These are phyloP conservation scores for Mycena sanguinolenta DNA, from an alignment of 768 basidiomycete genomes.

Conservation along the genomic window DNA sequence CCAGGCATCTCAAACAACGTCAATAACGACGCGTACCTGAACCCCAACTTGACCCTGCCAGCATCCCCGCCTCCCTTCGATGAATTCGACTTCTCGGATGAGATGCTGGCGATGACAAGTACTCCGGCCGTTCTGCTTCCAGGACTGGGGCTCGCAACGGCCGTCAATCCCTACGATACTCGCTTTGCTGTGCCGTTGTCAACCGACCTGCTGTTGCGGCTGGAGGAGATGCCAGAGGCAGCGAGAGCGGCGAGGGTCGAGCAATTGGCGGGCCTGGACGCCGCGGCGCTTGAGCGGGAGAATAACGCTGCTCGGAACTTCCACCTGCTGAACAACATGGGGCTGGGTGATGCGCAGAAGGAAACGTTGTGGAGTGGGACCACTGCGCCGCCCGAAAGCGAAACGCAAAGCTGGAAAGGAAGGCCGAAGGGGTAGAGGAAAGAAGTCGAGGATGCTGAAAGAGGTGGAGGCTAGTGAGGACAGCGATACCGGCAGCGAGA, in stretches of 20 bases:
- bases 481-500: not conserved
- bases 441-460: not conserved
- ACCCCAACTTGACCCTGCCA: too few relatives aligned
- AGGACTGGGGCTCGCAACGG: too few relatives aligned
- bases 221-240: not conserved
- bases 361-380: constrained; percentile 20
- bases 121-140: too few relatives aligned
- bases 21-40: too few relatives aligned
- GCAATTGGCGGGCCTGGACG: not conserved
- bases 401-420: constrained; percentile 1
- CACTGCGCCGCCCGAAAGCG: not conserved
- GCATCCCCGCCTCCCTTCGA: too few relatives aligned
- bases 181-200: too few relatives aligned
- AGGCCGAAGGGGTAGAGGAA: too few relatives aligned
- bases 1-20: too few relatives aligned
- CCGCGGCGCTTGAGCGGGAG: not conserved
- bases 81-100: too few relatives aligned
- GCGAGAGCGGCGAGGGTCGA: not conserved
- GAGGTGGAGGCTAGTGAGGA: not conserved
- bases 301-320: not conserved
- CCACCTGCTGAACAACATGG: not conserved
- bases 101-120: too few relatives aligned
- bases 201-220: too few relatives aligned
- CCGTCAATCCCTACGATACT: too few relatives aligned
- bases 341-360: constrained; percentile 8